Base-by-base conservation (phyloP, 306 rosid genomes). In the Cicer pinnatifidum region DNA sequence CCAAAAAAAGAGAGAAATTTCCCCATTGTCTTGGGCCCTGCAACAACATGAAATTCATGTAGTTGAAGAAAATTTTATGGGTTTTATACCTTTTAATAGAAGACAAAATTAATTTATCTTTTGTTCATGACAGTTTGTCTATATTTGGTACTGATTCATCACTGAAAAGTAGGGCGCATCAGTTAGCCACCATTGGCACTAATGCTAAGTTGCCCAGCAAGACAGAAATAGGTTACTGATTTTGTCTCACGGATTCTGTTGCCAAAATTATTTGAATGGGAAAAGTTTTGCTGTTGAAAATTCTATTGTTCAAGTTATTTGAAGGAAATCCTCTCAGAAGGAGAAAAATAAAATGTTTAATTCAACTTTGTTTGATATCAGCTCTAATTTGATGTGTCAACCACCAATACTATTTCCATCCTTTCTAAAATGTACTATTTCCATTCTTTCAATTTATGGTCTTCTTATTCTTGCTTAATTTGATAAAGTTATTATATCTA, bases 211-310 rank as follows among this genome's bases (percentile, higher is more conserved):
- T 8, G 75, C 80, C 10, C 12, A 77, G 83, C 80, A 23, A 45
- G 78, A 75, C 85, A 61, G 65, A 66, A 76, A 71, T 77, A 75
- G 79, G 83, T 68, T 81, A 62, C 38, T 58, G 59, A 56, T 61
- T 7, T 73, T 78, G 60, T 78, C 75, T 81, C 56, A 50, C 9
- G 16, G 75, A 65, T 77, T 75, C 59, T 82, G 73, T 28, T 74
- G 86, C 85, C 81, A 75, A 58, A 72, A 73, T 80, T 83, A 80
- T 78, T 81, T 85, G 82, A 80, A 67, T 73, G 82, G 81, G 71
- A 71, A 80, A 69, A 50, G 60, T 78, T 81, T 83, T 81, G 75
- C 68, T 82, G 82, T 75, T 84, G 91, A 83, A 88, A 71, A 85
- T 76, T 52, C 45, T 58, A 47, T 79, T 53, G 9, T 28, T 5